Conservation (phyloP, 352 stramenopile genomes). For the Phytopythium kandeliae region DNA sequence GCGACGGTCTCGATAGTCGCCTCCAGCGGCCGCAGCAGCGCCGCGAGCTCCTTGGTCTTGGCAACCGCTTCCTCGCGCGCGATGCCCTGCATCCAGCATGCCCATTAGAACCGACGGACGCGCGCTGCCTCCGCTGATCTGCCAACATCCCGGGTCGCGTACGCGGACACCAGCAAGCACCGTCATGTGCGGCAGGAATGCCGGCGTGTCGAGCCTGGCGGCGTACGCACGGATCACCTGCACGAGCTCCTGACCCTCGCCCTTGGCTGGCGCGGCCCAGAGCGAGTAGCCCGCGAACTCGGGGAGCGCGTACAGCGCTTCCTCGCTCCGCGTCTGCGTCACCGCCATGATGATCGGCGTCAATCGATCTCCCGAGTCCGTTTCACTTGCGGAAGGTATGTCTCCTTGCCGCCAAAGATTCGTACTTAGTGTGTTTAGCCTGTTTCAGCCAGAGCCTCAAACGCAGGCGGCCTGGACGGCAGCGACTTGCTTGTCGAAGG, state of each 20-base stretch:
- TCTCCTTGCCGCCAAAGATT: too few species aligned
- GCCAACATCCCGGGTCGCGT: neutral
- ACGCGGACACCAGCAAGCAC: conserved; percentile 46
- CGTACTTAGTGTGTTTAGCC: too few species aligned
- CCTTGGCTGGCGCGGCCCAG: conserved; percentile 37
- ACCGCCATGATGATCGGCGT: too few species aligned
- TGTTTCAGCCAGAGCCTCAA: too few species aligned
- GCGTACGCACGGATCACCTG: conserved; percentile 33
- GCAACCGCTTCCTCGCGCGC: conserved; percentile 13
- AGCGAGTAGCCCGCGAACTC: conserved; percentile 56
- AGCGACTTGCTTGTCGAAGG: conserved; percentile 51
- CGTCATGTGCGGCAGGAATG: conserved; percentile 57
- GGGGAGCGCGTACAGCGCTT: conserved; percentile 24
- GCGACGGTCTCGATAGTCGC: conserved; percentile 31
- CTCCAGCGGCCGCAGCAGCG: conserved; percentile 21
- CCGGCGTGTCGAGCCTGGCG: conserved; percentile 26
- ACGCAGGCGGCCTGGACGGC: conserved; percentile 54
- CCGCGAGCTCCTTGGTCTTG: conserved; percentile 31
- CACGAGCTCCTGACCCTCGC: conserved; percentile 13
- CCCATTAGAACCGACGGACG: neutral
- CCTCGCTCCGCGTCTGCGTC: neutral
- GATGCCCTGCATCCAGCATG: neutral
- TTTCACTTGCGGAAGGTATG: too few species aligned
- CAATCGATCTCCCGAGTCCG: too few species aligned
- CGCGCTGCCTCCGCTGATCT: neutral